Conservation (phyloP, 1,284 basidiomycete genomes). For the Hemileia vastatrix region DNA sequence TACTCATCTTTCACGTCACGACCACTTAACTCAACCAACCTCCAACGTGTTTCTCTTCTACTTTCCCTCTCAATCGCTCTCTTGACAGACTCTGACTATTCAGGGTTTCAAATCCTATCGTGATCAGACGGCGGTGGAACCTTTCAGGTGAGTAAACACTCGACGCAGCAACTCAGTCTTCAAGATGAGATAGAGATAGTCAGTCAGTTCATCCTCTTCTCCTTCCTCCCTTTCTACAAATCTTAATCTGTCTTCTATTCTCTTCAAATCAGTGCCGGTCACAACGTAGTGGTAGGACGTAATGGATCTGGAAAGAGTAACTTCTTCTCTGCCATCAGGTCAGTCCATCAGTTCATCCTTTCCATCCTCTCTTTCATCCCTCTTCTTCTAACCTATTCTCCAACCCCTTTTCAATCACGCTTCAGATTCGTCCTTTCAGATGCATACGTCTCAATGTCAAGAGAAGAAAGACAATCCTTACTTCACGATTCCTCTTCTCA, state of each 20-base stretch:
- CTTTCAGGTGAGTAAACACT: conserved; percentile 50
- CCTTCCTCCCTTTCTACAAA: not conserved
- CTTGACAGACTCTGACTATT: conserved; percentile 67
- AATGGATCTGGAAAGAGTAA: conserved; percentile 46
- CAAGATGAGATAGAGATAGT: conserved; percentile 7
- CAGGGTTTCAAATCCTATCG: conserved; percentile 95
- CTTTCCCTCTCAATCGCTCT: not conserved
- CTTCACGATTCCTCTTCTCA: conserved; percentile 41
- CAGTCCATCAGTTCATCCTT: not conserved
- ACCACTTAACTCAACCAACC: not conserved
- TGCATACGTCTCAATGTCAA: conserved; percentile 42
- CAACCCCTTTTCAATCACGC: conserved; percentile 21
- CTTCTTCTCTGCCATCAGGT: conserved; percentile 37
- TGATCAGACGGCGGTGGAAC: conserved; percentile 53
- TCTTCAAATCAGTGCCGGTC: no score
- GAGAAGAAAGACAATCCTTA: conserved; percentile 44
- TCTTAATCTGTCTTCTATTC: no score
- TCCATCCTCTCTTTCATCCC: not conserved
- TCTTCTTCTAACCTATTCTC: not conserved
- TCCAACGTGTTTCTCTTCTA: not conserved
- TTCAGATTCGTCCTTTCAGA: conserved; percentile 43
- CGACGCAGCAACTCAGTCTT: conserved; percentile 17
- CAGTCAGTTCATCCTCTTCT: no score
- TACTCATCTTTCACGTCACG: not conserved
- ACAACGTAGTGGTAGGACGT: conserved; percentile 45